Conservation (phyloP, 495 filamentous ascomycete genomes). For the Penicillium maclennaniae region DNA sequence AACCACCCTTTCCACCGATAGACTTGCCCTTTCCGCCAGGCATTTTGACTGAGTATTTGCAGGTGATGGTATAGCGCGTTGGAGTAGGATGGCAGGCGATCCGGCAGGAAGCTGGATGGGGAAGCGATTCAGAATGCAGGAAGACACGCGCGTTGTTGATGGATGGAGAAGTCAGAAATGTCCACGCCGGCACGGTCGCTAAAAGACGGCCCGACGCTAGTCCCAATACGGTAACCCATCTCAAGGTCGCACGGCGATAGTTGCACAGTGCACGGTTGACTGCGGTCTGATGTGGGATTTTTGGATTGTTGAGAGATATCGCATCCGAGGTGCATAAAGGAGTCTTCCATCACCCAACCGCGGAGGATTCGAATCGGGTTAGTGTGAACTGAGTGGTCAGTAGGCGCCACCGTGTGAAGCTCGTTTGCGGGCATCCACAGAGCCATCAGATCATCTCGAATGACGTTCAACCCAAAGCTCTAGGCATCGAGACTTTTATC, state of each 20-base stretch:
- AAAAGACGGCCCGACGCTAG: conserved; percentile 42
- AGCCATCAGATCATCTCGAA: background rate
- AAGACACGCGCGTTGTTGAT: conserved; percentile 48
- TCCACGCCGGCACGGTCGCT: conserved; percentile 40
- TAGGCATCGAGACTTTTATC: background rate
- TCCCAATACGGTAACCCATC: conserved; percentile 31
- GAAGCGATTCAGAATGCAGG: conserved; percentile 29
- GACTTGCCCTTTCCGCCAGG: conserved; percentile 93
- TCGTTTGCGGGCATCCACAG: conserved; percentile 3
- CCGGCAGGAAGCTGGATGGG: conserved; percentile 32
- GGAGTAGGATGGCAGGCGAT: conserved; percentile 18
- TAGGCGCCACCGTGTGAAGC: background rate
- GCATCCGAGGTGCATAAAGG: background rate
- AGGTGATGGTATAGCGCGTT: conserved; percentile 24
- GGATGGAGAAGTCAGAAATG: conserved; percentile 50
- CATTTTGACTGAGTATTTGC: conserved; percentile 50
- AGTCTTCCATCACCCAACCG: background rate
- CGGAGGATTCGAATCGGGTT: background rate
- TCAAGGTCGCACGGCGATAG: conserved; percentile 6
- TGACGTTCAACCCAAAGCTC: background rate
- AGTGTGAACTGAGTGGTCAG: background rate
- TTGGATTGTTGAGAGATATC: background rate
- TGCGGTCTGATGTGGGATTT: background rate
- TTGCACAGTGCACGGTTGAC: background rate
- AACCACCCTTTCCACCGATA: conserved; percentile 89